A percentile compares a stretch with the other conserved stretches of the same genome.
Conservation (phyloP, 768 basidiomycete species). For the Mycena sanguinolenta region DNA sequence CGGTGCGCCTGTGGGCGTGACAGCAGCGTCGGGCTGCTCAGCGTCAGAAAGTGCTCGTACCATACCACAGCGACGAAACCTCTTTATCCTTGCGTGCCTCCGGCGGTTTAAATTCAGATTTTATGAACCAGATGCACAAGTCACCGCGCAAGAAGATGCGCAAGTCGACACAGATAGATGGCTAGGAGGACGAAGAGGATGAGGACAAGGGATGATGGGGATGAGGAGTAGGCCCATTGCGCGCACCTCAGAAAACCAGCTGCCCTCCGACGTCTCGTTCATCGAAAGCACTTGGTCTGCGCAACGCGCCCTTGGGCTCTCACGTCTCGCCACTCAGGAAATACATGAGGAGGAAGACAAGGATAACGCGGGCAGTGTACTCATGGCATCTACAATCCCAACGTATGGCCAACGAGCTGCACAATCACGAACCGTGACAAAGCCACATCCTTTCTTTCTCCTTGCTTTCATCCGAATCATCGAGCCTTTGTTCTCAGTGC, state of each 20-base stretch:
- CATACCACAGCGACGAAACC: constrained; percentile 84
- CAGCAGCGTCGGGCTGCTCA: constrained; percentile 62
- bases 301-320: constrained; percentile 52
- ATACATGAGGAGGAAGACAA: constrained; percentile 38
- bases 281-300: constrained; percentile 45
- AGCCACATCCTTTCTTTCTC: too few relatives aligned
- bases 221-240: constrained; percentile 77
- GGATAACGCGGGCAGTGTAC: too few relatives aligned
- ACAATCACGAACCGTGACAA: too few relatives aligned
- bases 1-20: constrained; percentile 52
- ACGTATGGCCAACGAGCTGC: too few relatives aligned
- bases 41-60: constrained; percentile 77
- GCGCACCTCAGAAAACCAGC: constrained; percentile 66
- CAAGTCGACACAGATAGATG: constrained; percentile 40
- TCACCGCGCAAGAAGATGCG: constrained; percentile 56
- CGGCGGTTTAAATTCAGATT: constrained; percentile 84
- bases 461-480: too few relatives aligned
- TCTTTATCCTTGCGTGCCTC: constrained; percentile 77
- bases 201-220: constrained; percentile 75
- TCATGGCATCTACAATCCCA: too few relatives aligned
- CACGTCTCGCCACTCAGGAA: constrained; percentile 51
- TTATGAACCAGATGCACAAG: constrained; percentile 63
- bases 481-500: too few relatives aligned
- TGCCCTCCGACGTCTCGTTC: constrained; percentile 75
- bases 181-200: constrained; percentile 56